Conservation (phyloP, 2,329 filamentous ascomycete species). For the Mariannaea elegans region DNA sequence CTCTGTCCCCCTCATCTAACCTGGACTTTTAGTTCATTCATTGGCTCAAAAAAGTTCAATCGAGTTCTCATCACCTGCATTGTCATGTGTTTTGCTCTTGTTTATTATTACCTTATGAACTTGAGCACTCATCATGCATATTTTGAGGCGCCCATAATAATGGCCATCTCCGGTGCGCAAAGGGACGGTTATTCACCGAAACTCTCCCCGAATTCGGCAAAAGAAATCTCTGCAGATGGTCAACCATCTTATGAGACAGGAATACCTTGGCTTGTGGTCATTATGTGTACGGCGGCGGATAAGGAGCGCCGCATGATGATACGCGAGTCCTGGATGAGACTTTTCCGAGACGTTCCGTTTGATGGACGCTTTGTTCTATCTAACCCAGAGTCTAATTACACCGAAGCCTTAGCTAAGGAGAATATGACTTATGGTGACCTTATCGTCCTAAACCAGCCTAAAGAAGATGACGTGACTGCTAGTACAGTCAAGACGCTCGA, state of each 20-base stretch:
- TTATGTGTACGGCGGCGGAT: constrained; percentile 18
- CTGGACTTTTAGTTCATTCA: no score
- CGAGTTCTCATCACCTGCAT: no score
- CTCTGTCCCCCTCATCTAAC: no score
- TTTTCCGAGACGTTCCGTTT: constrained; percentile 39
- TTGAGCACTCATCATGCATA: not conserved
- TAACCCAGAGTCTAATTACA: constrained; percentile 40
- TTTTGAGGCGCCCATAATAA: no score
- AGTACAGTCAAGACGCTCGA: constrained; percentile 48
- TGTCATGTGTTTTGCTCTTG: no score
- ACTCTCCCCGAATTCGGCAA: no score
- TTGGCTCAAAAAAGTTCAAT: no score
- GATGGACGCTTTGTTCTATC: constrained; percentile 44
- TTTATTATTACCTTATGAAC: not conserved
- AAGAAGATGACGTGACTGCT: constrained; percentile 43
- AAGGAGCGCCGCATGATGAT: constrained; percentile 43
- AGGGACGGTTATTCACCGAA: no score
- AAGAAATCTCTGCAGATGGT: not conserved
- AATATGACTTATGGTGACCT: constrained; percentile 47
- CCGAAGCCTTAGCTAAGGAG: constrained; percentile 35
- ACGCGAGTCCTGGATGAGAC: constrained; percentile 43
- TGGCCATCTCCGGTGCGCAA: not conserved
- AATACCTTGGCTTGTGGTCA: constrained; percentile 37
- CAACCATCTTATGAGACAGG: not conserved
- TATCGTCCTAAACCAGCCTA: constrained; percentile 45